Base-by-base conservation (phyloP, 768 basidiomycete genomes). In the Agrocybe praecox region DNA sequence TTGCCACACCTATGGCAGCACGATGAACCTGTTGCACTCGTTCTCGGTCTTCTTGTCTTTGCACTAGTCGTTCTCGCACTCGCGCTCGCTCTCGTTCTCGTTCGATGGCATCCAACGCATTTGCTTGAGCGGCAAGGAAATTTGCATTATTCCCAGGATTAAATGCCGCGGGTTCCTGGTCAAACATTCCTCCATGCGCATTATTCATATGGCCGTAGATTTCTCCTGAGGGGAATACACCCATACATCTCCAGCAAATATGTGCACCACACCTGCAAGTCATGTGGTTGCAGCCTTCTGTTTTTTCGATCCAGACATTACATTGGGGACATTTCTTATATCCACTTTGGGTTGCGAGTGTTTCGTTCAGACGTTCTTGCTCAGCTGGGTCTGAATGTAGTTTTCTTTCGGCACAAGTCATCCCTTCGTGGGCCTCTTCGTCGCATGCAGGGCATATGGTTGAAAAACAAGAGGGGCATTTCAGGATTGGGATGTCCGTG, bases 211-310 rank as follows among this genome's bases (percentile, higher is more conserved):
- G 81, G 0, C 9, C 18, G 55, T 72, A 73, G 12, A 71, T 65
- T 17, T 55, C 56, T 5, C 14, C 19, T 21, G 34, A 24, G 15
- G 43, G 26, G 51, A 85, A 86, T 5, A 72, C 48, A 8, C 67
- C 67, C 72, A 83, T 67, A 55, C 86, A 87, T 8, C 68, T 67
- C 86, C 83, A 85, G 56, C 82, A 84, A 22, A 84, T 75, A 62
- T 86, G 82, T 10, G 74, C 74, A 2, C 77, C 76, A 61, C 83
- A 85, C 52, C 55, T 69, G 64, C 84, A 86, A 1, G 63, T 57
- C 69, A 85, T 78, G 63, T 84, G 83, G 64, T 85, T 83, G 67
- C 84, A 86, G 0, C 83, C 84, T 22, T 72, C 79, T 5, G 59
- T 74, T 65, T 83, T 85, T 65, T 82, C 73, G 43, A 84, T 79